Base-by-base conservation (phyloP, 208 protist genomes). In the Acanthamoeba castellanii region DNA sequence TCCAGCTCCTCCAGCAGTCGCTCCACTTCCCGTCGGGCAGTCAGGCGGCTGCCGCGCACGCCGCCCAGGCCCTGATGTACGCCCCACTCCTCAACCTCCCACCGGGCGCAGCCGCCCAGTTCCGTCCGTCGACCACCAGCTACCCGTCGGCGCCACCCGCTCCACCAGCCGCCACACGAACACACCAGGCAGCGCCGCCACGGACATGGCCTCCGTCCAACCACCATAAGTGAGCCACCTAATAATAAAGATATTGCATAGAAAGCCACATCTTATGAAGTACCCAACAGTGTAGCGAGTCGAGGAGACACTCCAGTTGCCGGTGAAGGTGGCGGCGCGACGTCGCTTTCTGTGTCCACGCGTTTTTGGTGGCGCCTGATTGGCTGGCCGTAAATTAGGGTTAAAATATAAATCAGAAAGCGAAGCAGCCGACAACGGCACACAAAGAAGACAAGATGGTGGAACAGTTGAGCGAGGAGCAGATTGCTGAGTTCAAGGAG, bases 401-500 rank as follows among this genome's bases (percentile, higher is more conserved):
- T 8, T 8, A 20, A 18, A 22, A 30, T 30, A n/a, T 18, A 66
- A 30, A 66, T 13, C 1, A 59, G 16, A 59, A 59, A 59, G 20
- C 55, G 55, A 59, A 37, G 9, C 52, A 30, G 59, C 14, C 14
- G 22, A 20, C 14, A 66, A n/a, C 59, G 59, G 9, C 59, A 78
- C 70, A 34, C 59, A 20, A 47, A 18, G 42, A 20, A 78, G 13
- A 52, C 76, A 92, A 37, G 22, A 92, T 92, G 92, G 92, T 81
- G 0, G 92, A 95, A 7, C 92, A 95, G 27, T 76, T 95, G 42
- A 95, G 30, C 52, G 92, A 95, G 42, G 92, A 95, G 76, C 92
- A 99, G 97, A 98, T 99, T 42, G 98, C 98, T 47, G 98, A 99
- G 96, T 99, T 99, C 96, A 98, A 99, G 96, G 99, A 99, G 96